Evolutionary conservation across 2,329 filamentous ascomycete genomes (phyloP), one percentile per base, ranked within the genome.

Genomic region (Rhynchosporium secalis): DNA sequence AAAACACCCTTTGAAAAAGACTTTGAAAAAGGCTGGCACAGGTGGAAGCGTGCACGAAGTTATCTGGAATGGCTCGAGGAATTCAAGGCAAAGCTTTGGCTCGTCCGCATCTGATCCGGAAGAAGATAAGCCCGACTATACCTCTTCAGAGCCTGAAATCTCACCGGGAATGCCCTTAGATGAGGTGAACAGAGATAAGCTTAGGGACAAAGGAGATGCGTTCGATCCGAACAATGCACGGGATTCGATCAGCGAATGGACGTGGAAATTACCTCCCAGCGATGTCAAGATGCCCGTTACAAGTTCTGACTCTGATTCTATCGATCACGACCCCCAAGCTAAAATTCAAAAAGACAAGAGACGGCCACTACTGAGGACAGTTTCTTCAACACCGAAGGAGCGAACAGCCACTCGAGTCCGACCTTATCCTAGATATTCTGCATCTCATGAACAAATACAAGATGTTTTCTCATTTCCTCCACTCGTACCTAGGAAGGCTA

Each of bases 401-500:
- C 38, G 49, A 52, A 51, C 20, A 36, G 28, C 26, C 20, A 28
- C 58, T 45, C 51, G 58, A 31, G 20, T 63, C 2, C 56, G 48
- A 33, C 58, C 61, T 5, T 57, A 47, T 15, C 60, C 60, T 3
- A 48, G 66, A 43, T 56, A 60, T 33, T 28, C 57, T 12, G 47
- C 55, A 29, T 58, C 61, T 29, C 56, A 64, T 9, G 58, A 60
- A 31, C 61, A 62, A n/a, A 38, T 62, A 13, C 55, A 56, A 38
- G 66, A 68, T 56, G 63, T 66, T 26, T 57, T 70, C 1, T 72
- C 70, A 3, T 72, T 72, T 57, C 71, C 71, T 26, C 65, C 69
- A 13, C 48, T 72, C 2, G 63, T 64, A 9, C 47, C 58, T 5
- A 67, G 70, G 38, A 72, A 69, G 56, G 47, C 55, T 5, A 72